phyloP scores from a whole-genome alignment of 805 yeast species.

The Candida dendrica region DNA sequence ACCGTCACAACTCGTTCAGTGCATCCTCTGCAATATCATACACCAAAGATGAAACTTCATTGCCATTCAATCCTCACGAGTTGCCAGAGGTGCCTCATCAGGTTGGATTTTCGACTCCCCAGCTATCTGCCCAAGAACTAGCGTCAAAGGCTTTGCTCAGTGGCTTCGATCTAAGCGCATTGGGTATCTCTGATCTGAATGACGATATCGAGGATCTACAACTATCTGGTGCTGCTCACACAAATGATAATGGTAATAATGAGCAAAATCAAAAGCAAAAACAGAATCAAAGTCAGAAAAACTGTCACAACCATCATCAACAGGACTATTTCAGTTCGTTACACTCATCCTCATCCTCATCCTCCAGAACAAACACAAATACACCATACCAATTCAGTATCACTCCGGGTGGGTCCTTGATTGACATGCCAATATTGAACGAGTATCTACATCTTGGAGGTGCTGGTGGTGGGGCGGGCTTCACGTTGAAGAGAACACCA shows the following conservation, averaged over 20 bases:
- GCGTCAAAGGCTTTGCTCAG: constrained; percentile 24
- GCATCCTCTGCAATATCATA: constrained; percentile 34
- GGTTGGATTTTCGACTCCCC: constrained; percentile 81
- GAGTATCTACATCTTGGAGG: constrained; percentile 33
- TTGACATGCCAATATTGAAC: constrained; percentile 28
- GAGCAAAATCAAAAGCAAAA: too few relatives aligned
- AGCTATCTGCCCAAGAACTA: constrained; percentile 44
- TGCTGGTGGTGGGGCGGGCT: constrained; percentile 36
- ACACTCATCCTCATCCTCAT: neutral
- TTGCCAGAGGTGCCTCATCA: constrained; percentile 50
- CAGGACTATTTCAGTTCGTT: constrained; percentile 3
- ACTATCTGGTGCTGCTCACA: constrained; percentile 16
- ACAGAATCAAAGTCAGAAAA: neutral
- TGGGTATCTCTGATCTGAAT: constrained; percentile 24
- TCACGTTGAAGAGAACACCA: constrained; percentile 11
- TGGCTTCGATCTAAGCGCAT: constrained; percentile 30
- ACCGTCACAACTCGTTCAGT: constrained; percentile 37
- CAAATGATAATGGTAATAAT: constrained; percentile 4
- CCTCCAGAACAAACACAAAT: neutral
- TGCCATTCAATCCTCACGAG: constrained; percentile 5
- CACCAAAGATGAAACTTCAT: constrained; percentile 6
- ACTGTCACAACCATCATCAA: neutral
- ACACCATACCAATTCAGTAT: constrained; percentile 18
- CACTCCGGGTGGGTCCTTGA: constrained; percentile 19
- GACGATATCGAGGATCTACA: constrained; percentile 16